These are phyloP conservation scores for Agrostemma githago DNA, from an alignment of 148 eudicot genomes.

Conservation along the genomic window DNA sequence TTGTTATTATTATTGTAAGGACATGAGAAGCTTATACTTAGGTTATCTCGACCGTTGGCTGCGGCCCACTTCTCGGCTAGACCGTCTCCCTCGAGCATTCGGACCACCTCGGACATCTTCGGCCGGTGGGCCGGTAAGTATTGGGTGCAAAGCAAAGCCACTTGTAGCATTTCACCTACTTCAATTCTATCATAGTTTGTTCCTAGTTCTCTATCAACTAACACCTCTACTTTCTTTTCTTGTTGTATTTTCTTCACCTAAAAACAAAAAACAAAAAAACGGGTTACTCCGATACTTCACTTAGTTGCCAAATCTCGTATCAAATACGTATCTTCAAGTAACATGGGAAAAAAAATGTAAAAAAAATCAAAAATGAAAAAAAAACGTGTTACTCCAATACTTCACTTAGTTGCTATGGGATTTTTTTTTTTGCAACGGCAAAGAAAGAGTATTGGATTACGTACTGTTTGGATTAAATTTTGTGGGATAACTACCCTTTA, in stretches of 20 bases:
- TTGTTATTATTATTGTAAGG: background rate
- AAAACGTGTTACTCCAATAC: too few relatives aligned
- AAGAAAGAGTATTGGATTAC: too few relatives aligned
- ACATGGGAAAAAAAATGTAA: too few relatives aligned
- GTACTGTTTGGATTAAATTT: too few relatives aligned
- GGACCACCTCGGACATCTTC: slow-evolving; percentile 88
- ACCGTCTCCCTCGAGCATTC: slow-evolving; percentile 94
- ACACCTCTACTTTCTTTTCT: slow-evolving; percentile 71
- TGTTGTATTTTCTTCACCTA: slow-evolving; percentile 83
- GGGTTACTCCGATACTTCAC: too few relatives aligned
- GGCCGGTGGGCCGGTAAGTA: slow-evolving; percentile 74
- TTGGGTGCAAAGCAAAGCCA: slow-evolving; percentile 87
- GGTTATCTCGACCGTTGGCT: slow-evolving; percentile 45
- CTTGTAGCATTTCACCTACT: slow-evolving; percentile 87
- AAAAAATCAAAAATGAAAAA: too few relatives aligned
- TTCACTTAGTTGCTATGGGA: too few relatives aligned
- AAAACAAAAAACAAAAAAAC: slow-evolving; percentile 11
- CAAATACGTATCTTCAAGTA: too few relatives aligned
- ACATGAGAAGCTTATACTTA: slow-evolving; percentile 31
- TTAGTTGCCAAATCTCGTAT: too few relatives aligned
- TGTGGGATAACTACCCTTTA: too few relatives aligned
- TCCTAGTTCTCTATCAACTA: slow-evolving; percentile 76
- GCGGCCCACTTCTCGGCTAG: slow-evolving; percentile 96
- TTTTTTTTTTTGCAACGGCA: too few relatives aligned
- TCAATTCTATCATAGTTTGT: slow-evolving; percentile 77